Conservation (phyloP, 495 filamentous ascomycete species). For the Platismatia glauca region DNA sequence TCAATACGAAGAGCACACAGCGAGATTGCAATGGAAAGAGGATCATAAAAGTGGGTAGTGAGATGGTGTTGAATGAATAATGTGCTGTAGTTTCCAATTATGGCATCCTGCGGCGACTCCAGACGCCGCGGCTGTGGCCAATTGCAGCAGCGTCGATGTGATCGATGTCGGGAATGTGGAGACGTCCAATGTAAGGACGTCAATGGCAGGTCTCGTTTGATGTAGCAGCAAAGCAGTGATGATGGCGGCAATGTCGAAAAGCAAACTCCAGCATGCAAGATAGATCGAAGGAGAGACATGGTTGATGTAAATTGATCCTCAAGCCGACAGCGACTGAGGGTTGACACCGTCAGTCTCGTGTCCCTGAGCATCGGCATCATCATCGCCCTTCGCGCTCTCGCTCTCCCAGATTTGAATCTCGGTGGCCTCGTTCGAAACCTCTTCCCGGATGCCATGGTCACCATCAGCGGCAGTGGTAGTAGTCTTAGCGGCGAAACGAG, state of each 20-base stretch:
- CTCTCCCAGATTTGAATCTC: slow-evolving; percentile 57
- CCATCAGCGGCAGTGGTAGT: slow-evolving; percentile 16
- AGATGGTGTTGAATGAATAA: background rate
- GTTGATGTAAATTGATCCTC: background rate
- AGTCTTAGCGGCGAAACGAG: slow-evolving; percentile 9
- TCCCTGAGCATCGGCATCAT: slow-evolving; percentile 7
- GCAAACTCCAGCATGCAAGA: slow-evolving; percentile 2
- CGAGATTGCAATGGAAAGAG: background rate
- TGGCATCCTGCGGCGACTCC: background rate
- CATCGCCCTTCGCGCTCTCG: slow-evolving; percentile 46
- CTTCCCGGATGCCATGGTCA: background rate
- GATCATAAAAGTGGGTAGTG: background rate
- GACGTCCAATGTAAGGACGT: background rate
- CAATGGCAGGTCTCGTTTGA: background rate
- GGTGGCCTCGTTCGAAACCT: slow-evolving; percentile 10
- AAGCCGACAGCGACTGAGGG: slow-evolving; percentile 1
- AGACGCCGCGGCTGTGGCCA: background rate
- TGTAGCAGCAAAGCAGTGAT: background rate
- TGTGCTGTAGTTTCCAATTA: background rate
- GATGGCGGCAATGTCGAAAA: background rate
- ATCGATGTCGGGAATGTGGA: background rate
- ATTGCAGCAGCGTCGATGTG: background rate
- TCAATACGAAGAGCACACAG: slow-evolving; percentile 14
- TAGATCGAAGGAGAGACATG: background rate
- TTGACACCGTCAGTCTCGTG: background rate